phyloP scores from a whole-genome alignment of 1,139 yeast genomes.

The Sugiyamaella novakii region DNA sequence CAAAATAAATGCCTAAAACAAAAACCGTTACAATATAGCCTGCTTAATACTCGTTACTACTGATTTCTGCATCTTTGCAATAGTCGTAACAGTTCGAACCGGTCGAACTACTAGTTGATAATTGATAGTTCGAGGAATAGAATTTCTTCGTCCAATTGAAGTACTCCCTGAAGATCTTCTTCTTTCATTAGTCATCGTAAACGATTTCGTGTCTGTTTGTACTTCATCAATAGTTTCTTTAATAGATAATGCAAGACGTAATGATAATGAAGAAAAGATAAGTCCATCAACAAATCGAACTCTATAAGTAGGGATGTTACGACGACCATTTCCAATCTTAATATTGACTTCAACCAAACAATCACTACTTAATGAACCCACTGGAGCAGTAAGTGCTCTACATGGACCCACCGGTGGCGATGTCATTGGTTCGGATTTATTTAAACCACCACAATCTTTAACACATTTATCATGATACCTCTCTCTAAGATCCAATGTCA shows the following conservation, averaged over 20 bases:
- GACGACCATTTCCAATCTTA: neutral
- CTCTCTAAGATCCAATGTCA: constrained; percentile 22
- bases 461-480: constrained; percentile 15
- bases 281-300: constrained; percentile 28
- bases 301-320: constrained; percentile 3
- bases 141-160: neutral
- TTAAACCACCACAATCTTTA: neutral
- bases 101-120: constrained; percentile 18
- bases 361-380: neutral
- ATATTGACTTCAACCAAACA: neutral
- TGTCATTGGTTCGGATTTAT: neutral
- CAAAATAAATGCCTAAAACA: neutral
- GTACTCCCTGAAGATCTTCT: neutral
- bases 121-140: constrained; percentile 12
- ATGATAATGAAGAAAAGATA: constrained; percentile 24
- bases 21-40: constrained; percentile 6
- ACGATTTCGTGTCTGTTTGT: neutral
- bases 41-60: constrained; percentile 20
- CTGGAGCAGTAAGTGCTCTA: constrained; percentile 7
- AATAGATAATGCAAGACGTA: constrained; percentile 20
- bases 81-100: constrained; percentile 15
- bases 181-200: neutral
- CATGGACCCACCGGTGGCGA: neutral
- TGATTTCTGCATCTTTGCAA: constrained; percentile 19
- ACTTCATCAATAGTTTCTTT: neutral